Percentiles rank a stretch among this genome's conserved stretches.
These are phyloP conservation scores for Aureobasidium uvarum DNA, from an alignment of 2,329 filamentous ascomycete species.

Conservation along the genomic window DNA sequence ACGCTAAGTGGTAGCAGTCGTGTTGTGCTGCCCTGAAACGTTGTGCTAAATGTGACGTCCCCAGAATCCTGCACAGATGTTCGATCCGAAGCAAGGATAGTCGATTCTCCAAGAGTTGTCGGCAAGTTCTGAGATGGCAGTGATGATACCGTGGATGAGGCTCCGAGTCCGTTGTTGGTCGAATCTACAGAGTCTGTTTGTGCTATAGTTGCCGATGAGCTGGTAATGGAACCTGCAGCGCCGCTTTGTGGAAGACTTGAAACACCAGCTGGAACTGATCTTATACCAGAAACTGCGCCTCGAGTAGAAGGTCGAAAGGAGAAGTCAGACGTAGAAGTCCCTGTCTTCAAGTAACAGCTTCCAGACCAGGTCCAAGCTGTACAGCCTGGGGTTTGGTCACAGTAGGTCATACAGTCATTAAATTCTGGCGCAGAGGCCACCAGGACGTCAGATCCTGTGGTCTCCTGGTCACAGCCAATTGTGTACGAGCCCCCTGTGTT, in stretches of 20 bases:
- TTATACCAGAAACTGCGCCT: neutral
- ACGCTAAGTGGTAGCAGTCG: neutral
- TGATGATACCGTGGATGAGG: neutral
- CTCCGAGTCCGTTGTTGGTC: neutral
- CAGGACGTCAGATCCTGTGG: neutral
- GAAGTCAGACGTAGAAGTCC: neutral
- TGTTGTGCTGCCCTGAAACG: neutral
- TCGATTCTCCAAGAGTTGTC: neutral
- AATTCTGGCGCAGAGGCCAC: neutral
- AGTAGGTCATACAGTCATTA: slow-evolving; percentile 33
- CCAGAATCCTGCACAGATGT: neutral
- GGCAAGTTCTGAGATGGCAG: neutral
- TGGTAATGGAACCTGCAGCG: neutral
- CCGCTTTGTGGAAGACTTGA: neutral
- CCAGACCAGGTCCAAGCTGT: slow-evolving; percentile 29
- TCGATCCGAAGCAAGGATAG: neutral
- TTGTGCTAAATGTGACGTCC: neutral
- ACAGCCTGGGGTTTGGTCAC: slow-evolving; percentile 30
- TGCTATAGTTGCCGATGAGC: neutral
- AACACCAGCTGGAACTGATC: neutral
- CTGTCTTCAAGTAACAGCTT: slow-evolving; percentile 14
- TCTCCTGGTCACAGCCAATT: slow-evolving; percentile 21
- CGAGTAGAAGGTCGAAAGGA: neutral
- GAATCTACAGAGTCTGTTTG: neutral
- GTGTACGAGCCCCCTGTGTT: slow-evolving; percentile 4